phyloP scores from a whole-genome alignment of 345 rosid species.

The Acer yangbiense region DNA sequence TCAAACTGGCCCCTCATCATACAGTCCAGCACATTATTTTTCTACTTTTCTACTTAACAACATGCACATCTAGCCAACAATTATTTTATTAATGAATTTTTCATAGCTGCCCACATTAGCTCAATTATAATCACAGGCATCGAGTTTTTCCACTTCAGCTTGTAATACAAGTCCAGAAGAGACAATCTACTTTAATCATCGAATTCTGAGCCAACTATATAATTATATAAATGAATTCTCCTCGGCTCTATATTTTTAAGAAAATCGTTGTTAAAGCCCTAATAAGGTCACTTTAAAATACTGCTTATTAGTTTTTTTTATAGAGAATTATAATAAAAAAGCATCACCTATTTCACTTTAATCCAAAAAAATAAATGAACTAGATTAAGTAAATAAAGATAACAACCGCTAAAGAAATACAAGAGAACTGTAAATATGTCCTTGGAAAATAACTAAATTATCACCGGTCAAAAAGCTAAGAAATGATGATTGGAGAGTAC shows the following conservation, averaged over 20 bases:
- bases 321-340: neutral
- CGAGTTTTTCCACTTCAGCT: neutral
- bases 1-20: neutral
- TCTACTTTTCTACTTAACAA: neutral
- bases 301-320: no score
- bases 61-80: neutral
- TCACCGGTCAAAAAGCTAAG: slow-evolving; percentile 6
- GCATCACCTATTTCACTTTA: neutral
- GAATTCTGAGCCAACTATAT: neutral
- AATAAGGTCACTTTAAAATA: neutral
- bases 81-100: neutral
- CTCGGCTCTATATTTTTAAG: neutral
- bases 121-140: neutral
- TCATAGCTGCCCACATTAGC: neutral
- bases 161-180: neutral
- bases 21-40: neutral
- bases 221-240: neutral
- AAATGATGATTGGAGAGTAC: slow-evolving; percentile 2
- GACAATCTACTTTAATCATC: neutral
- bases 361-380: neutral
- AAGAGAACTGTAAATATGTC: neutral
- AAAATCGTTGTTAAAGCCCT: neutral
- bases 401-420: neutral
- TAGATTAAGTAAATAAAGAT: neutral
- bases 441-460: neutral